Evolutionary conservation across 108 stramenopile species (phyloP).

Genomic region (Aurantiochytrium sp.): DNA sequence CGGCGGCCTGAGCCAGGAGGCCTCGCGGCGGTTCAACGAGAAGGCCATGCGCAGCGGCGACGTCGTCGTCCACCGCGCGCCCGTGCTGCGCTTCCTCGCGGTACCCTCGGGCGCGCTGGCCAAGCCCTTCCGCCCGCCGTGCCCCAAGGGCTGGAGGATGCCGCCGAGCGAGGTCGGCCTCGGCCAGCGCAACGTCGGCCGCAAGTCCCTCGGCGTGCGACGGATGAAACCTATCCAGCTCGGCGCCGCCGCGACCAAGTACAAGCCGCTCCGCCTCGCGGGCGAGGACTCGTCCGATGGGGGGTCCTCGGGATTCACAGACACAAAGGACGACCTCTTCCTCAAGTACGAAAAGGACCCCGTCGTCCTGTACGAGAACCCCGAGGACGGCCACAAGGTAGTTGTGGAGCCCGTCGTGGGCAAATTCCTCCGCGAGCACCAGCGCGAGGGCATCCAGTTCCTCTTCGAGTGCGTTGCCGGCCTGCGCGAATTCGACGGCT

Average conservation of each 20-base stretch:
- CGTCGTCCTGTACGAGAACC: background rate
- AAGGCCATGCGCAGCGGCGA: background rate
- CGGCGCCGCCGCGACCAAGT: background rate
- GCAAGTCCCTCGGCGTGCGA: background rate
- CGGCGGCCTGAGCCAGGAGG: background rate
- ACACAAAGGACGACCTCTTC: background rate
- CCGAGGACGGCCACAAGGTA: conserved; percentile 39
- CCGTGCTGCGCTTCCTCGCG: background rate
- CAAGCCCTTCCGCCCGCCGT: background rate
- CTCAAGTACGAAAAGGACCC: background rate
- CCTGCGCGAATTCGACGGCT: conserved; percentile 59
- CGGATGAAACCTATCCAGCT: background rate
- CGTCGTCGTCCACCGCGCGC: conserved; percentile 15
- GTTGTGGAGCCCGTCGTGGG: conserved; percentile 83
- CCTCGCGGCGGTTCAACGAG: background rate
- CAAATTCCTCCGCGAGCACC: conserved; percentile 94
- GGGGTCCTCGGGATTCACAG: background rate
- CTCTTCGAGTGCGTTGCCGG: conserved; percentile 96
- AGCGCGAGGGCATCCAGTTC: conserved; percentile 92
- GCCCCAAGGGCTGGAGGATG: conserved; percentile 11
- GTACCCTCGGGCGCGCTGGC: background rate
- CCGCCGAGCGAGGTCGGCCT: background rate
- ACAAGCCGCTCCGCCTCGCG: background rate
- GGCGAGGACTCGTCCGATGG: background rate
- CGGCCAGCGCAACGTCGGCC: background rate